Evolutionary conservation across 108 stramenopile species (phyloP), one percentile per base, ranked within the genome.

Genomic region (Skeletonema potamos): DNA sequence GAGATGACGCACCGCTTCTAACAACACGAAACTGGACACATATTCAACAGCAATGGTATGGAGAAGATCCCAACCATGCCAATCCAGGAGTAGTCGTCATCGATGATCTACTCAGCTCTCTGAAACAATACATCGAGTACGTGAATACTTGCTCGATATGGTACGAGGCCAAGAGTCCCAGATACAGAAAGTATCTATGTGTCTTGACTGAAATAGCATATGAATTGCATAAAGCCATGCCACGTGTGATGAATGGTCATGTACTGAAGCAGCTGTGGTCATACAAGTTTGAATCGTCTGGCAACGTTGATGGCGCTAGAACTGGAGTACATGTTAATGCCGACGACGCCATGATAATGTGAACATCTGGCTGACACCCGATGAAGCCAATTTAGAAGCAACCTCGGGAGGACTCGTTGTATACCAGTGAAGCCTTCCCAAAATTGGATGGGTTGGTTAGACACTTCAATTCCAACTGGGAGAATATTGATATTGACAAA

Each of bases 341-440:
- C 20, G 90, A 91, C 55, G 57, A 86, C 34, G 90, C 90, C 62
- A 67, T 76, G 46, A 82, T 92, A 89, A 92, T 83, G 60, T 92
- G 0, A 89, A 92, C 60, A 27, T 92, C 9, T 89, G 91, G 91
- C 36, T 92, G 12, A 86, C 91, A 41, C 87, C 87, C 1, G 84
- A 89, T 70, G 85, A 86, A 17, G 91, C 88, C 32, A 89, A 89
- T 65, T 62, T 89, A 12, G 84, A 85, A 54, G 51, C 70, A 26
- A 78, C 65, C 10, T 67, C 67, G 11, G 91, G 87, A 3, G 88
- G 88, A 17, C 72, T 92, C 44, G 82, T 89, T 12, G 61, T 89
- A 4, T 89, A 82, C 54, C 83, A 10, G 82, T 83, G 22, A 87
- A 85, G 59, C 88, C 91, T 46, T 82, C 85, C 22, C 68, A 60